Base-by-base conservation (phyloP, 495 filamentous ascomycete species). In the Aspergillus indologenus region DNA sequence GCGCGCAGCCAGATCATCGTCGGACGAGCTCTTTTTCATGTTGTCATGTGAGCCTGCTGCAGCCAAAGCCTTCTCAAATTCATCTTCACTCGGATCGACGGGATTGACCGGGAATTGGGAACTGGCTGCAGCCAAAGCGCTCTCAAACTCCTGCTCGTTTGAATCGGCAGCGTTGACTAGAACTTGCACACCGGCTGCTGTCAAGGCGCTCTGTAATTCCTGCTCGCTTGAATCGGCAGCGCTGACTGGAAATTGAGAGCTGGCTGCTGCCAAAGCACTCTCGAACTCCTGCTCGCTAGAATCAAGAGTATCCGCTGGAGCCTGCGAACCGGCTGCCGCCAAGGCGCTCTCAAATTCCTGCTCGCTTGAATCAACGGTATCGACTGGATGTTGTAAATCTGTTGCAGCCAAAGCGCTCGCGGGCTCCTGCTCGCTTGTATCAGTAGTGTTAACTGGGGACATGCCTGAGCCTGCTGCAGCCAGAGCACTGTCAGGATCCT, bases 281-380 rank as follows among this genome's bases (percentile, higher is more conserved):
- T 29, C 26, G 9, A 29, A 29, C 26, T 29, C 26, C 26, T 29
- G 26, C 9, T 29, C 26, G 26, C 9, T 9, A 4, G 9, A 3
- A 9, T 29, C 26, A 9, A 9, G 4, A 29, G 26, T 29, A 9
- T 29, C 26, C 4, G 9, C 26, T 9, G 26, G 26, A 29, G 9
- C 60, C 14, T 52, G 49, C 24, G 71, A 68, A 0, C 71, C 48
- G 5, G 71, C 67, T 8, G 67, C 68, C 22, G 65, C 74, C 29
- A 68, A 59, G 51, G 61, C 59, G 62, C 34, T 40, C 12, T 40
- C 34, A 2, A 14, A 40, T 9, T 40, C 34, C 34, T 40, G 34
- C 7, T 40, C 7, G 34, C 34, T 40, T 40, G 2, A 2, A 40
- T 40, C 34, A 40, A 15, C 5, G 2, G n/a, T n/a, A n/a, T 40